Evolutionary conservation across 768 basidiomycete genomes (phyloP).

Genomic region (Auriscalpium microsporum): DNA sequence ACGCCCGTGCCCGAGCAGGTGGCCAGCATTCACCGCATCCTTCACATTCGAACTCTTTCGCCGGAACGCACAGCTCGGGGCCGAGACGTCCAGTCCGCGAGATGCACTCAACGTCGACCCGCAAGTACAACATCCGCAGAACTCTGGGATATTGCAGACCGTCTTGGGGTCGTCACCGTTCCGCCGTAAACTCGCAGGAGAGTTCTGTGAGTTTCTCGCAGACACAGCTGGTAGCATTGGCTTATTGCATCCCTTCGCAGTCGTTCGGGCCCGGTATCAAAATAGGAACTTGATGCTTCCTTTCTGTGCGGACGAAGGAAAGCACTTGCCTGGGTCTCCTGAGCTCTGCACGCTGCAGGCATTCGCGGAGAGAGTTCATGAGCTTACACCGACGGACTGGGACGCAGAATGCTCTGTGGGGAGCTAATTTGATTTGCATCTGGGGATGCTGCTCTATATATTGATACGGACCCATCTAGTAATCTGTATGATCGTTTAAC

Average conservation of each 20-base stretch:
- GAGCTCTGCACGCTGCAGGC: conserved; percentile 66
- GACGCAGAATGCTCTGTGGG: conserved; percentile 45
- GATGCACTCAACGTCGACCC: neutral
- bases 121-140: conserved; percentile 5
- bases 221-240: conserved; percentile 1
- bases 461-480: too few relatives aligned
- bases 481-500: too few relatives aligned
- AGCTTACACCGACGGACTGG: conserved; percentile 62
- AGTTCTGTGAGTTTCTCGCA: conserved; percentile 12
- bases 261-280: conserved; percentile 69
- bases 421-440: neutral
- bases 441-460: too few relatives aligned
- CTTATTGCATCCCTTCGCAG: conserved; percentile 6
- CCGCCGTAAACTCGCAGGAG: neutral
- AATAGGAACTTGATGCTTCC: conserved; percentile 58
- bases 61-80: conserved; percentile 10
- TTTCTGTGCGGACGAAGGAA: conserved; percentile 52
- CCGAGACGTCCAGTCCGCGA: neutral
- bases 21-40: conserved; percentile 70
- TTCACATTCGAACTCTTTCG: conserved; percentile 71
- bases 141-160: conserved; percentile 1
- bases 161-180: neutral
- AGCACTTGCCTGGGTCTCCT: conserved; percentile 60
- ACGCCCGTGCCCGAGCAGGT: conserved; percentile 28
- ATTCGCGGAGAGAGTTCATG: conserved; percentile 52